phyloP scores from a whole-genome alignment of 2,329 filamentous ascomycete genomes.

The Colletotrichum neosansevieriae region DNA sequence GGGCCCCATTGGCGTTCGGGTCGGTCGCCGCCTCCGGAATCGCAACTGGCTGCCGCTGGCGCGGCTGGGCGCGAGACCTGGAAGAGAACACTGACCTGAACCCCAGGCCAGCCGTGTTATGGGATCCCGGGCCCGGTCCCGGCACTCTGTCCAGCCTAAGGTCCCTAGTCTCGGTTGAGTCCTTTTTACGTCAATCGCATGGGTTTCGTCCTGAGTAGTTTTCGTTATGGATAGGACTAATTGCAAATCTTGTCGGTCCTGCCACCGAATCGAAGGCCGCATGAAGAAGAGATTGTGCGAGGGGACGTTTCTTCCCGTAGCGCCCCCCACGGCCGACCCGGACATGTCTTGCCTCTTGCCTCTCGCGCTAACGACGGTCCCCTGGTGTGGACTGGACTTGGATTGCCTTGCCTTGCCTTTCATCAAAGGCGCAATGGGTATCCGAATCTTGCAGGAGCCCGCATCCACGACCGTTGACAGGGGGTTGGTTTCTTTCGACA shows the following conservation, averaged over 20 bases:
- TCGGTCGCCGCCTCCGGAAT: conserved; percentile 39
- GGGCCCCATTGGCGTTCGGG: conserved; percentile 6
- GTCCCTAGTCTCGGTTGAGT: conserved; percentile 26
- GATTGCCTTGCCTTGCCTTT: not conserved
- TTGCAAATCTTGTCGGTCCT: conserved; percentile 10
- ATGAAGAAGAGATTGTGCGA: conserved; percentile 25
- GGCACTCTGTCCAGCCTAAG: conserved; percentile 34
- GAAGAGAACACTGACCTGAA: not conserved
- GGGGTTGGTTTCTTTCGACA: not conserved
- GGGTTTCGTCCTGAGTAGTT: conserved; percentile 29
- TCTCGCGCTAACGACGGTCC: conserved; percentile 26
- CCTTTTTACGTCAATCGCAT: conserved; percentile 40
- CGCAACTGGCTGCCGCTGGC: conserved; percentile 24
- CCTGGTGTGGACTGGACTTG: conserved; percentile 17
- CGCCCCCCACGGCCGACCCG: conserved; percentile 38
- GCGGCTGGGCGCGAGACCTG: conserved; percentile 19
- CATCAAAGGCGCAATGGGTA: conserved; percentile 19
- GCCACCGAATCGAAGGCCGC: conserved; percentile 34
- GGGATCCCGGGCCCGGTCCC: conserved; percentile 37
- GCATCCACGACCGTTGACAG: not conserved
- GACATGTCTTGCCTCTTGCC: conserved; percentile 34
- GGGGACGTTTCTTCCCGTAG: conserved; percentile 18
- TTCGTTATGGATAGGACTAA: conserved; percentile 36
- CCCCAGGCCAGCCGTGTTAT: conserved; percentile 6
- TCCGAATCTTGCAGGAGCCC: conserved; percentile 19